These are phyloP conservation scores for Fusarium tjaetaba DNA, from an alignment of 2,329 filamentous ascomycete species.

Conservation along the genomic window DNA sequence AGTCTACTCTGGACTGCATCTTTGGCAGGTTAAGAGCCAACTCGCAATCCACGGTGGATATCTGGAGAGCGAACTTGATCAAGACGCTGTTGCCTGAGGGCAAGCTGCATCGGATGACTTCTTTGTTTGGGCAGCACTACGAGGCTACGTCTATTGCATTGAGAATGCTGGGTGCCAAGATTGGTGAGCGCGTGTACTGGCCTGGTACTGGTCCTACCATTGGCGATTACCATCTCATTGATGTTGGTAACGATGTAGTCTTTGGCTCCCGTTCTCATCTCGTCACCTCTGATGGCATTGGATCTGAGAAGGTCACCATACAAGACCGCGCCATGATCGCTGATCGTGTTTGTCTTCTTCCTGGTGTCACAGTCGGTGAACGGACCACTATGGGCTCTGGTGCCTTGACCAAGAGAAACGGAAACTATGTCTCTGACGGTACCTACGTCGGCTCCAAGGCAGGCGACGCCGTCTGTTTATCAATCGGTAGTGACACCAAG, in stretches of 20 bases:
- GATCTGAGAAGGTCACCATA: neutral
- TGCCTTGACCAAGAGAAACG: neutral
- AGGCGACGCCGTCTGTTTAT: neutral
- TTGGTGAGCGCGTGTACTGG: conserved; percentile 6
- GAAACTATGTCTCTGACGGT: neutral
- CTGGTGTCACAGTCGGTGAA: fast-evolving
- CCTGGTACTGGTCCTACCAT: neutral
- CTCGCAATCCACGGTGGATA: neutral
- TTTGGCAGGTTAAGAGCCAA: neutral
- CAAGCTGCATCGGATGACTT: neutral
- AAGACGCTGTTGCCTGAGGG: neutral
- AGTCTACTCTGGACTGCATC: neutral
- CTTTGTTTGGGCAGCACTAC: conserved; percentile 3
- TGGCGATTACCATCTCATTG: neutral
- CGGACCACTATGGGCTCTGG: neutral
- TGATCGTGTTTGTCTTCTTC: neutral
- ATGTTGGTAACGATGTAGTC: neutral
- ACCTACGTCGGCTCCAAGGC: conserved; percentile 1
- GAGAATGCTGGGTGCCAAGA: neutral
- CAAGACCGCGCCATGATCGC: conserved; percentile 11
- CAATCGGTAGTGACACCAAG: neutral
- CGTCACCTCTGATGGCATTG: neutral
- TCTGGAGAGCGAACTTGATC: neutral
- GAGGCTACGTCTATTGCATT: neutral
- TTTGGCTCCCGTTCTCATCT: conserved; percentile 1